Base-by-base conservation (phyloP, 768 basidiomycete species). In the Phaeotremella skinneri region DNA sequence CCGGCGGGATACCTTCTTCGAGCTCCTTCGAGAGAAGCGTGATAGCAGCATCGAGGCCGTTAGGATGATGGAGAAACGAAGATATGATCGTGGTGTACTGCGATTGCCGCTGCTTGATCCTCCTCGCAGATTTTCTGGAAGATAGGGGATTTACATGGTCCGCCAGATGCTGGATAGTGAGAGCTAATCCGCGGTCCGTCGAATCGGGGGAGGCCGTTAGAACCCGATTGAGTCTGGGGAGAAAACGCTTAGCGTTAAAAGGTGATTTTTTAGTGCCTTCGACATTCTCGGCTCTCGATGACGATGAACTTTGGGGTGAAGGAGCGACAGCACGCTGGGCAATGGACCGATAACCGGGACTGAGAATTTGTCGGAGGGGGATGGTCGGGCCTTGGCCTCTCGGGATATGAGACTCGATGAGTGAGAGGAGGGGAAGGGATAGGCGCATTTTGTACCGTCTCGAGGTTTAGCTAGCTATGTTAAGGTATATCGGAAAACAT, bases 331-430 rank as follows among this genome's bases (percentile, higher is more conserved):
- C 11, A n/a, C n/a, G n/a, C 37, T 39, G 37, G 37, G 37, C 11
- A 39, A 39, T 9, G 37, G 37, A 39, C 11, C 9, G 37, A n/a
- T 39, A 39, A 9, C 37, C 11, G 37, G 37, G 25, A 14, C 52
- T n/a, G 26, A 49, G 52, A 16, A 45, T 30, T 6, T 29, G 4
- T 21, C 51, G 48, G 20, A 62, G 56, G 4, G 52, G 39, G 41
- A 57, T 27, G n/a, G 50, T 47, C 2, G 61, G 56, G 13, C 27
- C 42, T 26, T 53, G 39, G 25, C 53, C 43, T 9, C 42, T 43
- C 30, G 51, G 56, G 23, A 62, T 26, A 21, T 58, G 56, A 37
- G 61, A 62, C 29, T 57, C 61, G 56, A 62, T 62, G 23, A 32
- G 51, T 29, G 61, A 53, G 14, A 62, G 52, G 13, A 62, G 34